These are phyloP conservation scores for Teratosphaeria gauchensis DNA, from an alignment of 2,329 filamentous ascomycete species.

Conservation along the genomic window DNA sequence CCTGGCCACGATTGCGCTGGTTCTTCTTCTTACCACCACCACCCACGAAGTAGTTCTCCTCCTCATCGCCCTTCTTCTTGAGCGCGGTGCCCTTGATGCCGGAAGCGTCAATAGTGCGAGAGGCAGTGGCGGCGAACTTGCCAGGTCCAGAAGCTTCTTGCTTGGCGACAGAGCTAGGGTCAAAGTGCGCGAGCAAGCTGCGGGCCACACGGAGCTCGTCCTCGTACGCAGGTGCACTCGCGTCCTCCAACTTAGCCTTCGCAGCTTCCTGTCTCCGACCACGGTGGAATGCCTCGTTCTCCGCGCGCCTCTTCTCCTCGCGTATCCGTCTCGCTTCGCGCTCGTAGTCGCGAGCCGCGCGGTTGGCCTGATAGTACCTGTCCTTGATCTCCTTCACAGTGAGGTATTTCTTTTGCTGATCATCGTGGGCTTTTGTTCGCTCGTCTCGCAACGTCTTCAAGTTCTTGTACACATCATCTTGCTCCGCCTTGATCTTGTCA, in stretches of 20 bases:
- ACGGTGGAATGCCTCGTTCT: constrained; percentile 64
- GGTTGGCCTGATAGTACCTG: constrained; percentile 70
- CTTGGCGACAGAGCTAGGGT: constrained; percentile 55
- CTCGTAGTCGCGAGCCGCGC: constrained; percentile 76
- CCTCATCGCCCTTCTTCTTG: constrained; percentile 80
- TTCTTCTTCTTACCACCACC: constrained; percentile 75
- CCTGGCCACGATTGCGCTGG: constrained; percentile 73
- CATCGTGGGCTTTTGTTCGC: constrained; percentile 68
- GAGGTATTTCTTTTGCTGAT: constrained; percentile 78
- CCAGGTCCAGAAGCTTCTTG: constrained; percentile 56
- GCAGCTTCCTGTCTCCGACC: constrained; percentile 68
- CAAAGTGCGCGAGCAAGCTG: constrained; percentile 81
- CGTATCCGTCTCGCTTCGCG: constrained; percentile 68
- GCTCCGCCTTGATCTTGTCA: constrained; percentile 81
- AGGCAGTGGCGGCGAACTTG: constrained; percentile 67
- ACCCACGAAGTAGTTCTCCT: constrained; percentile 73
- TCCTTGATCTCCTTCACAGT: constrained; percentile 84
- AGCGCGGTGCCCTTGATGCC: constrained; percentile 77
- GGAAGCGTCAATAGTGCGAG: constrained; percentile 76
- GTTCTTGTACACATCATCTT: constrained; percentile 84
- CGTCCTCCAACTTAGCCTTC: constrained; percentile 67
- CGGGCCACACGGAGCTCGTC: constrained; percentile 88
- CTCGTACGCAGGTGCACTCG: constrained; percentile 76
- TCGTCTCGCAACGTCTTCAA: constrained; percentile 77
- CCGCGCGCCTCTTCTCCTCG: constrained; percentile 68